A percentile compares a stretch with the other conserved stretches of the same genome.
These are phyloP conservation scores for Monosporascus sp. DNA, from an alignment of 2,329 filamentous ascomycete species.

Conservation along the genomic window DNA sequence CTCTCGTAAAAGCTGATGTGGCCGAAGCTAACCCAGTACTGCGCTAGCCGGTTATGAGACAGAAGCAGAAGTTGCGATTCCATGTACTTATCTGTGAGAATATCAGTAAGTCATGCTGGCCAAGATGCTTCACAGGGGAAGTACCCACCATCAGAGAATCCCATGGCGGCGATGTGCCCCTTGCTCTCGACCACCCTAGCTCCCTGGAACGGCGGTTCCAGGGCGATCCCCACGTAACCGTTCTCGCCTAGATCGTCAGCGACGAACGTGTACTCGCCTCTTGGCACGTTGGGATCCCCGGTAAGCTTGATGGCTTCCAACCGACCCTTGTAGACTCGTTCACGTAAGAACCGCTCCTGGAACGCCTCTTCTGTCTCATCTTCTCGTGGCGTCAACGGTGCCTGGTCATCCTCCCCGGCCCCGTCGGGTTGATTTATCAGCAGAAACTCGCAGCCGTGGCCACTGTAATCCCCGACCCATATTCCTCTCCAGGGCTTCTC, in stretches of 20 bases:
- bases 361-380: constrained; percentile 42
- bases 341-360: constrained; percentile 37
- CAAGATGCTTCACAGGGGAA: not conserved
- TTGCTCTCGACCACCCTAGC: constrained; percentile 66
- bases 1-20: constrained; percentile 58
- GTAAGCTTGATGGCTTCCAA: constrained; percentile 87
- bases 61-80: constrained; percentile 72
- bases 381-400: constrained; percentile 32
- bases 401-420: constrained; percentile 37
- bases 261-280: constrained; percentile 78
- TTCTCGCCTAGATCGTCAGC: constrained; percentile 67
- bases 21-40: constrained; percentile 67
- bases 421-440: constrained; percentile 70
- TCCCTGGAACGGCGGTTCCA: constrained; percentile 66
- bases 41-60: constrained; percentile 70
- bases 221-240: constrained; percentile 59
- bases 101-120: constrained; percentile 5
- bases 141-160: constrained; percentile 64
- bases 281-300: constrained; percentile 82
- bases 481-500: constrained; percentile 84
- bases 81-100: constrained; percentile 63
- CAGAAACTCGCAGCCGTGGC: constrained; percentile 85
- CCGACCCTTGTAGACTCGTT: constrained; percentile 55
- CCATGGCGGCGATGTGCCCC: constrained; percentile 71
- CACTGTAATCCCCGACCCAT: constrained; percentile 86